Evolutionary conservation across 306 rosid genomes (phyloP), one percentile per base, ranked within the genome.

Genomic region (Phaseolus lunatus): DNA sequence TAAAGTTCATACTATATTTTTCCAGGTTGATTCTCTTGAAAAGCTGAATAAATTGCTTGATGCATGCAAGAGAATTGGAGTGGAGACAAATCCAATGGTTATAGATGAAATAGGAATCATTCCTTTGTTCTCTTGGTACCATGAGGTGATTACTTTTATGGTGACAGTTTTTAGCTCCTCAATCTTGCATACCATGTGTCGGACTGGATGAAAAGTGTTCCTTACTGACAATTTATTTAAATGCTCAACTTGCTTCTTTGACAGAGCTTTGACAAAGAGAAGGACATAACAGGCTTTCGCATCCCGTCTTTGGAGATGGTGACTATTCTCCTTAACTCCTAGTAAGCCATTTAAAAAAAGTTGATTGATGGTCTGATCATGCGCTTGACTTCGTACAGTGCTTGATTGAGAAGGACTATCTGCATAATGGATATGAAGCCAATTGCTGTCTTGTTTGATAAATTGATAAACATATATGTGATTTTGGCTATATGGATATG

Each of bases 81-180:
- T 93, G 63, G 90, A 86, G 85, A 88, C 94, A 83, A 87, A 69
- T 75, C 93, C 97, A 10, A 78, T 64, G 78, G 81, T 41, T 81
- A 53, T 89, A 39, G 88, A 90, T 81, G 84, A 85, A 79, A 78
- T 93, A 82, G 98, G 98, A 82, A 91, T 93, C 83, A 81, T 93
- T 83, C 98, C 98, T 78, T 65, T 93, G 84, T 86, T 87, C 91
- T 93, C 98, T 77, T 91, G 98, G 98, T 91, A 93, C 83, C 98
- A 93, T 56, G 93, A 91, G 97, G 98, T 89, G 87, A 87, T 78
- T 83, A 44, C 39, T 80, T 61, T 18, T 37, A 18, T 18, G n/a
- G n/a, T 72, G 63, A 53, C 78, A 54, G 11, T 48, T 77, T 78
- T 67, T 64, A 37, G 48, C 73, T 82, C 66, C 79, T 76, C 58